These are phyloP conservation scores for Pilasporangium apinafurcum DNA, from an alignment of 352 stramenopile genomes.

Conservation along the genomic window DNA sequence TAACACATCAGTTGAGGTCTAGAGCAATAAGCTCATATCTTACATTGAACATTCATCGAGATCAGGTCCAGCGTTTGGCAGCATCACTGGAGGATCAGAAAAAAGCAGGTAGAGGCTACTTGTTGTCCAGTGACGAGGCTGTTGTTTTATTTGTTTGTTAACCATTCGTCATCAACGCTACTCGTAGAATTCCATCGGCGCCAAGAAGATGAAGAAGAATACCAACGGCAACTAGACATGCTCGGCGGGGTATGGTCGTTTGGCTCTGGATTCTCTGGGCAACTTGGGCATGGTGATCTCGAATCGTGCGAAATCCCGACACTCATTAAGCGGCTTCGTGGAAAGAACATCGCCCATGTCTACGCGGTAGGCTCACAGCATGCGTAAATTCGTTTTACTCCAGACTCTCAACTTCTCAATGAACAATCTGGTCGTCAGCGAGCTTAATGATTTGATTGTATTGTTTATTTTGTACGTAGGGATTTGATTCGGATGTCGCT, in stretches of 20 bases:
- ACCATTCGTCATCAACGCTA: too few species aligned
- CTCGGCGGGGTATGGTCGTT: conserved; percentile 81
- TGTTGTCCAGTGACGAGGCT: neutral
- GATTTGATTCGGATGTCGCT: conserved; percentile 76
- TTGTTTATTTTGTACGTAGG: conserved; percentile 20
- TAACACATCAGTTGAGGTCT: neutral
- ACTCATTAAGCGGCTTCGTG: conserved; percentile 69
- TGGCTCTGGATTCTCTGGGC: conserved; percentile 58
- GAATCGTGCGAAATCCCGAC: conserved; percentile 42
- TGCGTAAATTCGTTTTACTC: neutral
- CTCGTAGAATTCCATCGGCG: conserved; percentile 43
- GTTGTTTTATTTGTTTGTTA: neutral
- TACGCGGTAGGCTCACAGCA: conserved; percentile 41
- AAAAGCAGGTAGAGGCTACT: conserved; percentile 24
- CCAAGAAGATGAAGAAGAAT: conserved; percentile 57
- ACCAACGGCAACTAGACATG: conserved; percentile 72
- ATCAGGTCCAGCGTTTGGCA: conserved; percentile 43
- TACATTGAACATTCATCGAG: neutral
- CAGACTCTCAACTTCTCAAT: neutral
- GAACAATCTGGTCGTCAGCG: neutral
- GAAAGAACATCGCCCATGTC: conserved; percentile 59
- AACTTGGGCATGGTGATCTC: conserved; percentile 68
- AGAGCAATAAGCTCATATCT: neutral
- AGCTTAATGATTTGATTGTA: neutral
- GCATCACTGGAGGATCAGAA: conserved; percentile 59